Conservation (phyloP, 257 asterid genomes). For the Penstemon newberryi region DNA sequence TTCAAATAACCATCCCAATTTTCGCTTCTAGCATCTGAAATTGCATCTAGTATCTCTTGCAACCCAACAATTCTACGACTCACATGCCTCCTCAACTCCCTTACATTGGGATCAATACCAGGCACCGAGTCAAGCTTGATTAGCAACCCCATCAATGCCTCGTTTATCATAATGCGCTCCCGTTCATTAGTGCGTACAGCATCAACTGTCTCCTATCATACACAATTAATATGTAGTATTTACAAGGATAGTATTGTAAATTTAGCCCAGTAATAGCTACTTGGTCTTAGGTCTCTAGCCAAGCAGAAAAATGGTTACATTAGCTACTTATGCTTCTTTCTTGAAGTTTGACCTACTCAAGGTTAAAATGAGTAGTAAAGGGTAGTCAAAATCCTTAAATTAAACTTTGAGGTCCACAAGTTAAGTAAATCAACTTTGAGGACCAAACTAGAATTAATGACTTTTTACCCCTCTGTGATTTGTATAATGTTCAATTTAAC, state of each 20-base stretch:
- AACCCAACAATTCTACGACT: constrained; percentile 86
- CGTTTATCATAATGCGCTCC: constrained; percentile 79
- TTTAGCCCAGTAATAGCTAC: background rate
- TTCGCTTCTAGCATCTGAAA: constrained; percentile 63
- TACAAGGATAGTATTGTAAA: background rate
- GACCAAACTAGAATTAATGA: no score
- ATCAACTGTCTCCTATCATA: constrained; percentile 88
- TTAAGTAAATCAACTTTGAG: no score
- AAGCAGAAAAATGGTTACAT: background rate
- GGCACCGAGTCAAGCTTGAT: constrained; percentile 86
- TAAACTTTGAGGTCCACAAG: no score
- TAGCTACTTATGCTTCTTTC: background rate
- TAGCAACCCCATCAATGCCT: constrained; percentile 72
- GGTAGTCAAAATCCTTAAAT: no score
- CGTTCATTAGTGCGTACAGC: constrained; percentile 68
- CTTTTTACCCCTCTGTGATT: no score
- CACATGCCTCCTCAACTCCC: constrained; percentile 84
- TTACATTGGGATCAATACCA: constrained; percentile 74
- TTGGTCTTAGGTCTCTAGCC: no score
- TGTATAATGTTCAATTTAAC: no score
- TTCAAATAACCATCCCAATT: constrained; percentile 74
- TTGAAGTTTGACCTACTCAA: background rate
- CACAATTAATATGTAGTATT: background rate
- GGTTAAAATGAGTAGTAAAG: no score
- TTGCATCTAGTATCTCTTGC: constrained; percentile 90